Percentiles rank a stretch among this genome's conserved stretches.
phyloP scores from a whole-genome alignment of 129 eudicot species.

The Pulicaria dysenterica region DNA sequence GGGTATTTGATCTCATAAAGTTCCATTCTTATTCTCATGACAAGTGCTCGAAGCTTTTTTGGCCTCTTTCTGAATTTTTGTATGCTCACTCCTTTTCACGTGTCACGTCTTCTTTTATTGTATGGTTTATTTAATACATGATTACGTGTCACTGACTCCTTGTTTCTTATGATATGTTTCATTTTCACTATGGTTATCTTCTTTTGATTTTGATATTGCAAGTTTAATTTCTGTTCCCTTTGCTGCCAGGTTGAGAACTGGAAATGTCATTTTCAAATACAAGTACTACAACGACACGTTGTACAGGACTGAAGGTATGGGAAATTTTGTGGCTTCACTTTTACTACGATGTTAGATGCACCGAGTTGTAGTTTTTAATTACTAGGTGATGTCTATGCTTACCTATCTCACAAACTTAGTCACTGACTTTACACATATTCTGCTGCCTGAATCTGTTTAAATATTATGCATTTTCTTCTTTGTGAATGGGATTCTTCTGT shows the following conservation, averaged over 20 bases:
- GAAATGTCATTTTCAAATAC: constrained; percentile 91
- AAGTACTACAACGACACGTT: constrained; percentile 62
- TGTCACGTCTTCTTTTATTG: neutral
- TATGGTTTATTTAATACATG: neutral
- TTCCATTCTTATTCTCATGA: too few species aligned
- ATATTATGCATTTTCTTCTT: neutral
- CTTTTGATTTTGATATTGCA: constrained; percentile 17
- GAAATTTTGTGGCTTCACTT: constrained; percentile 6
- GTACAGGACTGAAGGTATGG: constrained; percentile 89
- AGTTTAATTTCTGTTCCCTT: constrained; percentile 18
- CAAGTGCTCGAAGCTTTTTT: too few species aligned
- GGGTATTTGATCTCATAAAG: too few species aligned
- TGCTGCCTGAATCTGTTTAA: constrained; percentile 13
- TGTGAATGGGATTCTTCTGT: constrained; percentile 13
- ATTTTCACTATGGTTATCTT: constrained; percentile 7
- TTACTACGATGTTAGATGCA: constrained; percentile 8
- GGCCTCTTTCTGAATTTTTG: too few species aligned
- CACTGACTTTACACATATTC: neutral
- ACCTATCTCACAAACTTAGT: constrained; percentile 2
- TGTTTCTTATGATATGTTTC: neutral
- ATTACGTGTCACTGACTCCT: neutral
- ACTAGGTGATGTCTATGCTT: constrained; percentile 8
- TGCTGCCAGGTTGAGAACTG: constrained; percentile 69
- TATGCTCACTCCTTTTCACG: too few species aligned
- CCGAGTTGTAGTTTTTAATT: neutral